phyloP scores from a whole-genome alignment of 495 filamentous ascomycete species.

The Tuber indicum region DNA sequence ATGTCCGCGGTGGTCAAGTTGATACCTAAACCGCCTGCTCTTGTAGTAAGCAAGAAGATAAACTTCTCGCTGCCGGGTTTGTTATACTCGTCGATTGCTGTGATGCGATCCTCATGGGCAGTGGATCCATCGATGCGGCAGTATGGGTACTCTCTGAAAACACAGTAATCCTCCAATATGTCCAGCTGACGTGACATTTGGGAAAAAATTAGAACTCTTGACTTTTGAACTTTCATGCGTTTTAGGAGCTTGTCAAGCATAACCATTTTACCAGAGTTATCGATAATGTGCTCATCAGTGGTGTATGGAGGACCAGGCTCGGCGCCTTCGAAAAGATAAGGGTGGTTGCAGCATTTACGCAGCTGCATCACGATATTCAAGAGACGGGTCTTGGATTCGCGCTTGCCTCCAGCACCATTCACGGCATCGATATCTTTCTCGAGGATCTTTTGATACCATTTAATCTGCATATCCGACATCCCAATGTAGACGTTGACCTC shows the following conservation, averaged over 20 bases:
- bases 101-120: slow-evolving; percentile 95
- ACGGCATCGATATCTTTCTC: slow-evolving; percentile 99
- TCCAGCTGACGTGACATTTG: slow-evolving; percentile 98
- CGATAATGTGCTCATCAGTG: slow-evolving; percentile 90
- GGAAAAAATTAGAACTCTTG: slow-evolving; percentile 94
- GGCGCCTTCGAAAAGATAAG: slow-evolving; percentile 96
- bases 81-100: slow-evolving; percentile 98
- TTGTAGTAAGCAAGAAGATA: slow-evolving; percentile 92
- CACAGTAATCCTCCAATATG: slow-evolving; percentile 96
- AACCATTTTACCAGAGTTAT: slow-evolving; percentile 94
- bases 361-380: slow-evolving; percentile 99
- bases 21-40: slow-evolving; percentile 96
- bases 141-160: slow-evolving; percentile 89
- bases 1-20: slow-evolving; percentile 95
- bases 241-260: slow-evolving; percentile 89
- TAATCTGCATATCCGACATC: slow-evolving; percentile 98
- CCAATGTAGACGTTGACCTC: slow-evolving; percentile 95
- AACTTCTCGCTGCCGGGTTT: slow-evolving; percentile 93
- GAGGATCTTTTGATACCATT: slow-evolving; percentile 98
- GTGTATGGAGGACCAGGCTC: slow-evolving; percentile 97
- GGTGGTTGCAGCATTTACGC: slow-evolving; percentile 98
- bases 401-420: slow-evolving; percentile 91
- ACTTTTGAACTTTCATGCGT: slow-evolving; percentile 75
- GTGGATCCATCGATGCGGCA: slow-evolving; percentile 97
- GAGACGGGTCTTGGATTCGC: slow-evolving; percentile 97